A percentile compares a stretch with the other conserved stretches of the same genome.
Evolutionary conservation across 495 filamentous ascomycete genomes (phyloP).

Genomic region (Aspergillus funiculosus): DNA sequence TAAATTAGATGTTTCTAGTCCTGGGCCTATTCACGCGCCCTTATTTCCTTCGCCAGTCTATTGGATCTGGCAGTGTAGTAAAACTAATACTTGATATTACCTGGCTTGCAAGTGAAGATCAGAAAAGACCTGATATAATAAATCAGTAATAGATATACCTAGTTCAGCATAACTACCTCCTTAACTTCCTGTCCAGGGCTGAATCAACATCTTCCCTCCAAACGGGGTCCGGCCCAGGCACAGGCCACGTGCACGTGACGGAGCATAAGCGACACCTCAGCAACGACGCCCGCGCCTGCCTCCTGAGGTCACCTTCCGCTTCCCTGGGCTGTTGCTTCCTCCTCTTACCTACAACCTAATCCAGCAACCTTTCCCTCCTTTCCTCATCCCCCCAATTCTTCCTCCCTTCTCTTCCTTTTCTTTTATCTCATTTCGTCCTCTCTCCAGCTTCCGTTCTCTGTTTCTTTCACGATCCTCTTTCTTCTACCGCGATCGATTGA

Average conservation of each 20-base stretch:
- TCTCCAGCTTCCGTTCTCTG: conserved; percentile 18
- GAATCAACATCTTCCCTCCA: background rate
- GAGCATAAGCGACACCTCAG: conserved; percentile 46
- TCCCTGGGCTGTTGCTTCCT: conserved; percentile 24
- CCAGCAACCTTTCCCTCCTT: too few relatives aligned
- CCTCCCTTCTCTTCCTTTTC: conserved; percentile 15
- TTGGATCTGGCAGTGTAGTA: too few relatives aligned
- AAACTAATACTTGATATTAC: too few relatives aligned
- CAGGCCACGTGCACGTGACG: conserved; percentile 32
- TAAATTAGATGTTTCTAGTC: too few relatives aligned
- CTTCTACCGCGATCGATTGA: conserved; percentile 25
- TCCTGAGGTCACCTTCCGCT: conserved; percentile 41
- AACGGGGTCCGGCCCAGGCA: conserved; percentile 2
- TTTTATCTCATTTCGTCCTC: conserved; percentile 15
- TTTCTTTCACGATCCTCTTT: conserved; percentile 22
- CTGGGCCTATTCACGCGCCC: too few relatives aligned
- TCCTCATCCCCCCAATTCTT: conserved; percentile 19
- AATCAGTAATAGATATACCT: too few relatives aligned
- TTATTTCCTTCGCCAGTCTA: too few relatives aligned
- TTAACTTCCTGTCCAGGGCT: too few relatives aligned
- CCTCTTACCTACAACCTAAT: conserved; percentile 16
- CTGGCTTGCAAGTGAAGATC: too few relatives aligned
- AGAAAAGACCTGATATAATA: too few relatives aligned
- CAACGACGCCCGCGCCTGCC: conserved; percentile 36
- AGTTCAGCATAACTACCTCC: too few relatives aligned